Evolutionary conservation across 2,329 filamentous ascomycete species (phyloP).

Genomic region (Cadophora malorum): DNA sequence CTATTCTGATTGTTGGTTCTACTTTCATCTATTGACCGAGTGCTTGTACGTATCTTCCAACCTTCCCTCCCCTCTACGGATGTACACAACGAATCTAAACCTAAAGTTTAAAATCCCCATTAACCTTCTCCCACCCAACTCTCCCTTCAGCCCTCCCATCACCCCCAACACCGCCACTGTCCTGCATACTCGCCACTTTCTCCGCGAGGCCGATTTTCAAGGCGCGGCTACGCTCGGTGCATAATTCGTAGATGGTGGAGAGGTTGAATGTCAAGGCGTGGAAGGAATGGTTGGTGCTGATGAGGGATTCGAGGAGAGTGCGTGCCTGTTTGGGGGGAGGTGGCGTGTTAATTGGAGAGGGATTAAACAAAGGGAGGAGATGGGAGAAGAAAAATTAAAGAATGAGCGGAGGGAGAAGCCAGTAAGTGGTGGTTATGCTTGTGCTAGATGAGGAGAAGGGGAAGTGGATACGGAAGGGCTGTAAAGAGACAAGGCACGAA

Average conservation of each 20-base stretch:
- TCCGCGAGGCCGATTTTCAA: constrained; percentile 77
- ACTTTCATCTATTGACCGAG: too few relatives aligned
- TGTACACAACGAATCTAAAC: too few relatives aligned
- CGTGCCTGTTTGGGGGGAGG: constrained; percentile 58
- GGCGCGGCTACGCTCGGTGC: constrained; percentile 75
- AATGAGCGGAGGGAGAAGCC: too few relatives aligned
- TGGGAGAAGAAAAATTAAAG: too few relatives aligned
- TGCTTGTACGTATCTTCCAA: too few relatives aligned
- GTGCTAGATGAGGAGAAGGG: too few relatives aligned
- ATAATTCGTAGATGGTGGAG: constrained; percentile 89
- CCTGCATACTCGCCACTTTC: constrained; percentile 59
- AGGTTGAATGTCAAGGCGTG: constrained; percentile 88
- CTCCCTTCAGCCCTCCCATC: constrained; percentile 1
- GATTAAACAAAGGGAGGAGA: too few relatives aligned
- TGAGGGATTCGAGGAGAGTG: constrained; percentile 68
- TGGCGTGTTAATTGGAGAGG: not conserved
- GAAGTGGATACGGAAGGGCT: too few relatives aligned
- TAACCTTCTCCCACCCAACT: constrained; percentile 43
- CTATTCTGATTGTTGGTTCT: too few relatives aligned
- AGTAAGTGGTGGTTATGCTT: too few relatives aligned
- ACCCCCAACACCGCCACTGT: constrained; percentile 14
- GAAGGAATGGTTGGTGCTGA: constrained; percentile 70
- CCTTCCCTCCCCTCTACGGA: too few relatives aligned
- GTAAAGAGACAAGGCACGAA: too few relatives aligned
- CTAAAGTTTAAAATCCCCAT: constrained; percentile 46